Evolutionary conservation across 179 eudicot genomes (phyloP).

Genomic region (Carnegiea gigantea): DNA sequence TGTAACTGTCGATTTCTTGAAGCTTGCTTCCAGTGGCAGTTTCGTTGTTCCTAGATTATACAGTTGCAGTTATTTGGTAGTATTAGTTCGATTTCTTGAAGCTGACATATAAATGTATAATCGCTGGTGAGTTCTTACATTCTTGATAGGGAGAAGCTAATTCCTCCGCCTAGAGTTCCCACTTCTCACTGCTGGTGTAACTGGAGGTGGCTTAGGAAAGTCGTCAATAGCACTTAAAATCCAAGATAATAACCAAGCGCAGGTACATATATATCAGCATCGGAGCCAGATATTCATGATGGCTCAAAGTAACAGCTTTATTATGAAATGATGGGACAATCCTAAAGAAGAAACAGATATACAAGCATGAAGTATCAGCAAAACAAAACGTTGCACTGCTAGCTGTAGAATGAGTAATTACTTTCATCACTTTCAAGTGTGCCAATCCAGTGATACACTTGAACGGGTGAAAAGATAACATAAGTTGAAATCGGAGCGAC

Average conservation of each 20-base stretch:
- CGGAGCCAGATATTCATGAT: background rate
- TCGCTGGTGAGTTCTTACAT: background rate
- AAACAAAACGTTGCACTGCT: background rate
- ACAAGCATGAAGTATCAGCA: background rate
- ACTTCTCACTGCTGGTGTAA: too few relatives aligned
- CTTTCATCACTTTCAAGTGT: background rate
- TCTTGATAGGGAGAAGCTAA: background rate
- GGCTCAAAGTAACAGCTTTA: background rate
- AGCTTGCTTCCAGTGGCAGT: background rate
- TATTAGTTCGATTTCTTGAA: background rate
- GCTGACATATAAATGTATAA: background rate
- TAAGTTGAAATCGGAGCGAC: background rate
- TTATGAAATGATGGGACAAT: background rate
- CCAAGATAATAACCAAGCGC: background rate
- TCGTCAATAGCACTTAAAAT: background rate
- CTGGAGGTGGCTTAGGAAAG: background rate
- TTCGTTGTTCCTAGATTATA: background rate
- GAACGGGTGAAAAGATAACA: background rate
- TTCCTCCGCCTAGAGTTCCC: too few relatives aligned
- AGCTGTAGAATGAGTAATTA: background rate
- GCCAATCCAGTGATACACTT: background rate
- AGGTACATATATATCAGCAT: background rate
- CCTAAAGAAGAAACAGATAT: too few relatives aligned
- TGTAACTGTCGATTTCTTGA: background rate
- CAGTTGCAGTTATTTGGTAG: background rate